Conservation (phyloP, 1,139 yeast species). For the Ogataea hybrid region DNA sequence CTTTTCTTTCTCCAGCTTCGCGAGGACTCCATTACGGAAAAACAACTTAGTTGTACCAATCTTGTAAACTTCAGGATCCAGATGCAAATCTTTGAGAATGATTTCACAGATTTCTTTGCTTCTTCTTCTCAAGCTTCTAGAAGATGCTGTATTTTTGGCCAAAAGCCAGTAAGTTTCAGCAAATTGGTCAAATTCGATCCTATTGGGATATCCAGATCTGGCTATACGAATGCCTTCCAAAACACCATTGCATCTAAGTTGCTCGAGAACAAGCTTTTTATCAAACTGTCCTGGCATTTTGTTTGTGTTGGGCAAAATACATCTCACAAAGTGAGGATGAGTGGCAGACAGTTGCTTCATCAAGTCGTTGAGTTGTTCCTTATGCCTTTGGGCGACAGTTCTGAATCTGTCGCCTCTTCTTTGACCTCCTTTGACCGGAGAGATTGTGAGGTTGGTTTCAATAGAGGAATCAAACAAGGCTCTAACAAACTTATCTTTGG, state of each 20-base stretch:
- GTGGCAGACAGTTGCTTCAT: slow-evolving; percentile 77
- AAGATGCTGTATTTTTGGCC: slow-evolving; percentile 37
- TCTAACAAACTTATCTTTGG: slow-evolving; percentile 53
- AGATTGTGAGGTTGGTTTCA: slow-evolving; percentile 27
- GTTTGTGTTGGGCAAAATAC: slow-evolving; percentile 84
- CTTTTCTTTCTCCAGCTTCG: slow-evolving; percentile 76
- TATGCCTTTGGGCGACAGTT: slow-evolving; percentile 84
- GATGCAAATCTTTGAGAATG: slow-evolving; percentile 56
- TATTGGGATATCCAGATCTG: slow-evolving; percentile 94
- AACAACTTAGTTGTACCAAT: slow-evolving; percentile 86
- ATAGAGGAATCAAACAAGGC: slow-evolving; percentile 40
- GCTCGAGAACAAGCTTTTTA: slow-evolving; percentile 76
- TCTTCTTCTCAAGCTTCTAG: slow-evolving; percentile 39
- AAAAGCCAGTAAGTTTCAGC: slow-evolving; percentile 70
- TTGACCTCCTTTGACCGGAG: slow-evolving; percentile 29
- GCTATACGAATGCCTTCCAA: slow-evolving; percentile 97
- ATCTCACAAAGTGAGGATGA: slow-evolving; percentile 95
- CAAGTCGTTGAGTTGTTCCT: slow-evolving; percentile 73
- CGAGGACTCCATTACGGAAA: slow-evolving; percentile 92
- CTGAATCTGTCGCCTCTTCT: slow-evolving; percentile 48
- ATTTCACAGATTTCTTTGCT: slow-evolving; percentile 65
- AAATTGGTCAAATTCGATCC: slow-evolving; percentile 82
- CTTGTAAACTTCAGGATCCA: slow-evolving; percentile 67
- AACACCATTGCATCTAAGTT: slow-evolving; percentile 95
- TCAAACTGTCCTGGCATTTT: slow-evolving; percentile 74